Conservation (phyloP, 192 early-diverging fungal species). For the Radiomyces spectabilis region DNA sequence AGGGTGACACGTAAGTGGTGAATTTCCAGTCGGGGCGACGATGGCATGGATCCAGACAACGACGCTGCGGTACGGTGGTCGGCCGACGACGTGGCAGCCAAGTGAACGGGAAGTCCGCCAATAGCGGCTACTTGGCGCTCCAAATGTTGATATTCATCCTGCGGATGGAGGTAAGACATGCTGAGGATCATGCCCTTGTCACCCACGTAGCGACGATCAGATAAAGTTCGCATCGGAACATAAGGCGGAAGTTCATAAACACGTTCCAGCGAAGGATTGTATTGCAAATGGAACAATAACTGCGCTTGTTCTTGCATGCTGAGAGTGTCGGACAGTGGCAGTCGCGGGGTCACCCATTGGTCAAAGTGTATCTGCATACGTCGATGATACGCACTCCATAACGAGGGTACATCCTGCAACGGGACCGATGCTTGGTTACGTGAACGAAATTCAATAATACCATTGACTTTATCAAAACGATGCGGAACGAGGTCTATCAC, state of each 20-base stretch:
- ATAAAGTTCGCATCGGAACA: background rate
- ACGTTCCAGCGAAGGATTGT: constrained; percentile 18
- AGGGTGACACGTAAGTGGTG: constrained; percentile 18
- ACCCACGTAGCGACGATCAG: constrained; percentile 19
- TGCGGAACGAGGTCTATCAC: background rate
- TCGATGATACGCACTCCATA: constrained; percentile 5
- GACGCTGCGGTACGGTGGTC: background rate
- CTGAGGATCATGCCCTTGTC: constrained; percentile 15
- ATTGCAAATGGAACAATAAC: constrained; percentile 10
- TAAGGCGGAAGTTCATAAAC: constrained; percentile 10
- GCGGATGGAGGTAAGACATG: constrained; percentile 11
- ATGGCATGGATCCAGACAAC: background rate
- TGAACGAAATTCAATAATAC: constrained; percentile 20
- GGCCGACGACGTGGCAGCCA: background rate
- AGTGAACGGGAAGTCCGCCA: background rate
- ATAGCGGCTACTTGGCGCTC: background rate
- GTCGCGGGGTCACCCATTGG: constrained; percentile 4
- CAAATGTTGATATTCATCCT: background rate
- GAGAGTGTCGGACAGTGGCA: background rate
- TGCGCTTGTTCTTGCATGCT: constrained; percentile 2
- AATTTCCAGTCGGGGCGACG: background rate
- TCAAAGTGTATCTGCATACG: constrained; percentile 16
- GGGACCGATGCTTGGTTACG: background rate
- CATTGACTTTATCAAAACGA: constrained; percentile 7
- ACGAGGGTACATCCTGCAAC: background rate